Base-by-base conservation (phyloP, 2,329 filamentous ascomycete genomes). In the Tolypocladium album region DNA sequence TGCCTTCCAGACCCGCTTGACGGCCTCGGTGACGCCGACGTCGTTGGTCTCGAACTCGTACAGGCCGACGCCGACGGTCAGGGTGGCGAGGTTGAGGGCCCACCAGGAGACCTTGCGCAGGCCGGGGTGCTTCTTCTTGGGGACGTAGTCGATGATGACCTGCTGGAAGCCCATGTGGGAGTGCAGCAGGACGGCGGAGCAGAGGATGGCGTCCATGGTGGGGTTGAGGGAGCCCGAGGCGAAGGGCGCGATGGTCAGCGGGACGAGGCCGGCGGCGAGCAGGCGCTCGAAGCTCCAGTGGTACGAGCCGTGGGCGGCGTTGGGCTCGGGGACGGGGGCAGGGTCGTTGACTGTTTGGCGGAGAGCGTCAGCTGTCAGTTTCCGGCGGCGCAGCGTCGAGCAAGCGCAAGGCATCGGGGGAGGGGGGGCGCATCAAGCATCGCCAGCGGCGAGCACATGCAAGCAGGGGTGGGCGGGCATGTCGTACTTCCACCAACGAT, bases 31-130 rank as follows among this genome's bases (percentile, higher is more conserved):
- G 62, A 99, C 75, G 66, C 94, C 94, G 58, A 99, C 91, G 67
- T 99, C 94, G 72, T 97, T 97, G 39, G 94, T 99, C 86, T 99
- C 94, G 70, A 97, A 97, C 76, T 97, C 93, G 78, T 99, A 99
- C 70, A 97, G 82, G 61, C 92, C 92, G 65, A 96, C 82, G 57
- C 89, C 92, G 64, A 92, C 90, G 58, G 90, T 79, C 61, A 93
- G 80, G 13, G 95, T 97, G 62, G 84, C 87, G 55, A 81, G 77
- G 70, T 92, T 92, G 64, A 97, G 84, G 43, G 81, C 79, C 92
- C 92, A 97, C 74, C 83, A 84, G 72, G 87, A 81, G n/a, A 79
- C 59, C 71, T 84, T 86, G 72, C 85, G 84, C 62, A 84, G 76
- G 65, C 82, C 84, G 57, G 92, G 90, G 66, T 89, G 82, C 68